A percentile compares a stretch with the other conserved stretches of the same genome.
Evolutionary conservation across 108 stramenopile genomes (phyloP).

Genomic region (Pseudonitzschia pungens): DNA sequence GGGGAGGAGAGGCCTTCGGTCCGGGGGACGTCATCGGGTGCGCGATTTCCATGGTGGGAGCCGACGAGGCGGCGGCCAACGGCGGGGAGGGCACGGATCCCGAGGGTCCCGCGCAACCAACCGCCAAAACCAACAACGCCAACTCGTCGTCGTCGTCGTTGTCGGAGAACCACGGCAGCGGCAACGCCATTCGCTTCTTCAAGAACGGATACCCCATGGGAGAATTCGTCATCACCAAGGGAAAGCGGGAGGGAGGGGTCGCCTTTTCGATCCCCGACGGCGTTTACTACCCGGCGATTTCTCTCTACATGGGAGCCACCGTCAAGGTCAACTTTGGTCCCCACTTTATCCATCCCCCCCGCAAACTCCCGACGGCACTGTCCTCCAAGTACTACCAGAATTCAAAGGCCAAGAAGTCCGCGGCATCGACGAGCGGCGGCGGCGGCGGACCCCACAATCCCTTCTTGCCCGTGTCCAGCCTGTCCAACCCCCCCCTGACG

Average conservation of each 20-base stretch:
- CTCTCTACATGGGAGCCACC: conserved; percentile 70
- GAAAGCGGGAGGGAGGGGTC: conserved; percentile 50
- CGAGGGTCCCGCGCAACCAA: no score
- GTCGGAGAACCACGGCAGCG: not conserved
- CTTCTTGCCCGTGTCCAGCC: conserved; percentile 51
- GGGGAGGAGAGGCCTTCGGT: conserved; percentile 72
- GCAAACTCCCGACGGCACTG: conserved; percentile 37
- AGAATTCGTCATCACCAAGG: conserved; percentile 46
- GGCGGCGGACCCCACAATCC: conserved; percentile 15
- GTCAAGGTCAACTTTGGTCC: conserved; percentile 82
- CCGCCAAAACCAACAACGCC: no score
- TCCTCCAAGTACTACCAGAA: not conserved
- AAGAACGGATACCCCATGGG: conserved; percentile 88
- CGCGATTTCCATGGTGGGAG: conserved; percentile 61
- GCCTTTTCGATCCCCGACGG: conserved; percentile 69
- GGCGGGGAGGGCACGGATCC: not conserved
- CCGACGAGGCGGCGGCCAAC: not conserved
- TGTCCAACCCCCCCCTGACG: conserved; percentile 54
- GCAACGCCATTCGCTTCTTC: conserved; percentile 87
- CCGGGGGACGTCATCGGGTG: conserved; percentile 94
- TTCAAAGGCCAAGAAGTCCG: not conserved
- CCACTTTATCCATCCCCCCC: conserved; percentile 73
- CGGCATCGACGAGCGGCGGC: not conserved
- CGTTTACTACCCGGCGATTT: conserved; percentile 84
- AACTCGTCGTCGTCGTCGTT: not conserved